These are phyloP conservation scores for Tothia fuscella DNA, from an alignment of 2,329 filamentous ascomycete genomes.

Conservation along the genomic window DNA sequence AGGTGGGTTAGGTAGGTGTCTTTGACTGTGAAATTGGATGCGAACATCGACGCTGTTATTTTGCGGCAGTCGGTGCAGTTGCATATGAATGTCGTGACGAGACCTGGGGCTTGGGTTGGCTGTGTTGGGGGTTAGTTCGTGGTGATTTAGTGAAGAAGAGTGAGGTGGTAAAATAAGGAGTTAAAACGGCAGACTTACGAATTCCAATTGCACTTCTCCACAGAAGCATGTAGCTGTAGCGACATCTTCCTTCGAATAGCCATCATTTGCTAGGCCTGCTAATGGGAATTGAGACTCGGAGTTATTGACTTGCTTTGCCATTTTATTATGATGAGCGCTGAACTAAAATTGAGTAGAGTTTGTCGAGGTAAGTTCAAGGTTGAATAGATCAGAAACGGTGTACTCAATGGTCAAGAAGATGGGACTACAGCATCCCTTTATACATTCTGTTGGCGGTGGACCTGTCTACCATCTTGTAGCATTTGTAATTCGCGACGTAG, in stretches of 20 bases:
- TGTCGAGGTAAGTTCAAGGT: no score
- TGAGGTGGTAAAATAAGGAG: not conserved
- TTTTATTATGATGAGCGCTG: no score
- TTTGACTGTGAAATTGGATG: conserved; percentile 41
- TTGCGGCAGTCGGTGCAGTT: conserved; percentile 22
- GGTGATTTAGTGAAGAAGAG: not conserved
- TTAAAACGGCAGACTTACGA: conserved; percentile 13
- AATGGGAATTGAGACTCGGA: conserved; percentile 17
- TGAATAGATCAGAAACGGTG: no score
- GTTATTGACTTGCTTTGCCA: no score
- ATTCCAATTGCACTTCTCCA: conserved; percentile 19
- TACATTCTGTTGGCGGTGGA: no score
- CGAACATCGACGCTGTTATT: conserved; percentile 48
- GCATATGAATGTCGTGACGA: conserved; percentile 44
- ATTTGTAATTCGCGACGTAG: no score
- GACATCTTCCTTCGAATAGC: conserved; percentile 16
- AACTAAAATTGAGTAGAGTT: no score
- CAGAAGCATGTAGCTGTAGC: conserved; percentile 23
- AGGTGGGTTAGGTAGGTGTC: conserved; percentile 36
- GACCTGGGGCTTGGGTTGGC: conserved; percentile 29
- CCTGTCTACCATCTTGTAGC: no score
- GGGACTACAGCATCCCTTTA: no score
- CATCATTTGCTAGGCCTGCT: conserved; percentile 15
- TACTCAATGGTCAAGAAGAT: no score
- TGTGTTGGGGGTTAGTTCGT: conserved; percentile 14